Evolutionary conservation across 106 monocot genomes (phyloP), one percentile per base, ranked within the genome.

Genomic region (Dendrobium huoshanense): DNA sequence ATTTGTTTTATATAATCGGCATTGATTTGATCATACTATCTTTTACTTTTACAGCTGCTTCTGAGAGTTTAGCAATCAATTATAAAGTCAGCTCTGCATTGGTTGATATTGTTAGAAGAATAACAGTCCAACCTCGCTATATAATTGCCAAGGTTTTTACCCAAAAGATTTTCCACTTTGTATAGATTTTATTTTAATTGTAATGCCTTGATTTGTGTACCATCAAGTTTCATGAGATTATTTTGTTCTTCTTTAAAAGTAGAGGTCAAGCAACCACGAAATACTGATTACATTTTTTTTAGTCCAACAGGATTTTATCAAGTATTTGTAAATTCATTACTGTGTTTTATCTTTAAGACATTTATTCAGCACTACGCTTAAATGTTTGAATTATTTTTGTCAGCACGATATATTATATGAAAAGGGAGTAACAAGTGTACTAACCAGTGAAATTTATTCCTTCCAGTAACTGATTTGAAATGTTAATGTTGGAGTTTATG

Each of bases 11-110:
- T 70, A 70, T 70, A 33, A 37, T 70, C 37, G 13, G 4, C 31
- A 29, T 27, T 29, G 13, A 70, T 13, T 70, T 70, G 15, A 37
- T 65, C 64, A 24, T 72, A 16, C 44, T 42, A 75, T 79, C 41
- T 16, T 7, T 77, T 65, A 51, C n/a, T 61, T 22, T 61, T 90
- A 75, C 87, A 95, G 98, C 88, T 87, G 89, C 98, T 68, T 91
- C 87, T 72, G 95, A 98, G 86, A 95, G 98, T 86, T 80, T 98
- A 81, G 91, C 92, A 82, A 95, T 98, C 67, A 98, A 98, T 80
- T 94, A 80, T 78, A 92, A 98, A 87, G 92, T 98, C 56, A 98
- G 98, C 82, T 91, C 95, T 77, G 98, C 91, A 27, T 80, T 98
- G 54, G 98, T 98, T 74, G 87, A 91, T 43, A 91, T 98, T 78